Evolutionary conservation across 352 stramenopile species (phyloP).

Genomic region (Aphanomyces cochlioides): DNA sequence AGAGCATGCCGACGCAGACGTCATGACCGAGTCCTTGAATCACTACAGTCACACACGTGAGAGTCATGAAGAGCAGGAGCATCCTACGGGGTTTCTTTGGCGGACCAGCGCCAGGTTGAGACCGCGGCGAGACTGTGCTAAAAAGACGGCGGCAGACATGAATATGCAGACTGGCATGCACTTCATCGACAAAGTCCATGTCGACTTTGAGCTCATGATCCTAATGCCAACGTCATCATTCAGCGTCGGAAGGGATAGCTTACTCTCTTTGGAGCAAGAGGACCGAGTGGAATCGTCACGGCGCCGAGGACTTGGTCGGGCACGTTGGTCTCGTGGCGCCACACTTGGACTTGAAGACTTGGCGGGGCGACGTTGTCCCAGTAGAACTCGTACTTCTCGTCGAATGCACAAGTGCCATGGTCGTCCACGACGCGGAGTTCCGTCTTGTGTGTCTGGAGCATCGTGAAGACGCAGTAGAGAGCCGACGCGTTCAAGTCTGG

Average conservation of each 20-base stretch:
- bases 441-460: slow-evolving; percentile 27
- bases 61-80: not conserved
- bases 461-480: slow-evolving; percentile 22
- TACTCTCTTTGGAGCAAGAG: not conserved
- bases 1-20: slow-evolving; percentile 28
- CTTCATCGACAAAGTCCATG: not conserved
- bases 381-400: slow-evolving; percentile 31
- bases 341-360: slow-evolving; percentile 17
- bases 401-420: not conserved
- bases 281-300: not conserved
- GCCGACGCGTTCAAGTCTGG: not conserved
- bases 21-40: slow-evolving; percentile 19
- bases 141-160: slow-evolving; percentile 26
- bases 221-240: not conserved
- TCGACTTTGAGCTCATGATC: slow-evolving; percentile 26
- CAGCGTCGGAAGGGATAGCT: too few species aligned
- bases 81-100: not conserved
- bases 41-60: not conserved
- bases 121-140: not conserved
- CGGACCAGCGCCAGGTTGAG: not conserved
- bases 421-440: slow-evolving; percentile 8
- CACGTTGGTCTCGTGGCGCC: slow-evolving; percentile 15
- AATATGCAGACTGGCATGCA: slow-evolving; percentile 2
- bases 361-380: slow-evolving; percentile 13
- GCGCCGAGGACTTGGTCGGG: slow-evolving; percentile 19